A percentile compares a stretch with the other conserved stretches of the same genome.
Conservation (phyloP, 768 basidiomycete species). For the Podaxis sp. region DNA sequence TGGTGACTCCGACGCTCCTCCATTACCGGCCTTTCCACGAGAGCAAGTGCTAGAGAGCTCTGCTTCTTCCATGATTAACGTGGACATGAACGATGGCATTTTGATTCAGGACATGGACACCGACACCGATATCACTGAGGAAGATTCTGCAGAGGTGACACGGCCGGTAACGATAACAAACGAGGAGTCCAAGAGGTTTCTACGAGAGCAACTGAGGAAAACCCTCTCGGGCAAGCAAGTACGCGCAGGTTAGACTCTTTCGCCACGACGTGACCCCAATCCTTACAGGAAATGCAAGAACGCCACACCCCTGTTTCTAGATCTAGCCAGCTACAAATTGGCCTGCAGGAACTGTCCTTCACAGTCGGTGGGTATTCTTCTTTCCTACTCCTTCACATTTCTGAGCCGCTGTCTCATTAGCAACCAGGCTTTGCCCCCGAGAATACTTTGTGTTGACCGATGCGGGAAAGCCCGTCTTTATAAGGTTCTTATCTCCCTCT, state of each 20-base stretch:
- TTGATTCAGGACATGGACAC: slow-evolving; percentile 69
- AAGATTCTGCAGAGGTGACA: slow-evolving; percentile 49
- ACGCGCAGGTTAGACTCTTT: slow-evolving; percentile 41
- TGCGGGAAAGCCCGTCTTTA: slow-evolving; percentile 97
- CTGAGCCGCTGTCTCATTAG: slow-evolving; percentile 2
- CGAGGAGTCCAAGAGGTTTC: slow-evolving; percentile 59
- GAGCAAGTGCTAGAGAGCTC: slow-evolving; percentile 55
- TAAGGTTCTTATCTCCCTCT: slow-evolving; percentile 51
- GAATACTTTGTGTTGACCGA: slow-evolving; percentile 93
- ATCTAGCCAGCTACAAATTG: slow-evolving; percentile 29
- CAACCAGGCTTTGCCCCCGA: slow-evolving; percentile 46
- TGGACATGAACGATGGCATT: slow-evolving; percentile 68
- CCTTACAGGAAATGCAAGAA: slow-evolving; percentile 24
- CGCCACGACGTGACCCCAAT: background rate
- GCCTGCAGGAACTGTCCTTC: slow-evolving; percentile 40
- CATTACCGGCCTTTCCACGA: slow-evolving; percentile 21
- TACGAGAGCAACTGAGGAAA: slow-evolving; percentile 71
- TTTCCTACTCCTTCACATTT: background rate
- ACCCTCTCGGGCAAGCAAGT: slow-evolving; percentile 58
- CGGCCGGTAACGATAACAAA: slow-evolving; percentile 33
- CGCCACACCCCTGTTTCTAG: slow-evolving; percentile 28
- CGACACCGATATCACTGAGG: slow-evolving; percentile 62
- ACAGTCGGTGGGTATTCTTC: slow-evolving; percentile 33
- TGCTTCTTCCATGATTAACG: slow-evolving; percentile 67
- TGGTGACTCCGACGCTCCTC: slow-evolving; percentile 28